Evolutionary conservation across 1,139 yeast species (phyloP), one percentile per base, ranked within the genome.

Genomic region (Pichiaceae sp.): DNA sequence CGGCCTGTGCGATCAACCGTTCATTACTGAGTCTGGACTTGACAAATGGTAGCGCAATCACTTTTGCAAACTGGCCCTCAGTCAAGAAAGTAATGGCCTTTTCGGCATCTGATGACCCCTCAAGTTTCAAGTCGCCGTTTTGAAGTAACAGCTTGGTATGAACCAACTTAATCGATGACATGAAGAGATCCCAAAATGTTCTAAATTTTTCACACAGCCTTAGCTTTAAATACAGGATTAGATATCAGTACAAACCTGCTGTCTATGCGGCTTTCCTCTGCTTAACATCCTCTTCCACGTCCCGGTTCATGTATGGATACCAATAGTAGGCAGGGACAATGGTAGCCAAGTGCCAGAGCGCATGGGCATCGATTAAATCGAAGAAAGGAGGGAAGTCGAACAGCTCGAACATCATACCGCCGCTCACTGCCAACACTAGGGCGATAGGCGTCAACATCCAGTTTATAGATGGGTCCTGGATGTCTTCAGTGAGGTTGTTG

Each of bases 341-440:
- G 0, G 94, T 83, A 15, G 78, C 76, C 38, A 78, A 64, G 57
- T 89, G 98, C 97, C 97, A 89, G 41, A 89, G 62, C 2, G 96
- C 78, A 58, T 91, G 98, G 1, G 98, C 96, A 60, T 91, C 98
- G 1, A 91, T 57, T 39, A 82, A 68, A 45, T 73, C 79, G 37
- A 56, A 63, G 40, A 75, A 58, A 3, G 91, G 95, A 4, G 95
- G 74, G 54, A 89, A 91, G 58, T 91, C 98, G 57, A 87, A 82
- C 28, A 91, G 63, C 55, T 91, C 98, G 45, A 89, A 70, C 14
- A 80, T 68, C 94, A 87, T 85, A 2, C 96, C 96, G 17, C 71
- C 46, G 1, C 75, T 53, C 14, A 91, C 71, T 31, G 77, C 45
- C 37, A 52, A 49, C 24, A 71, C 91, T 49, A 75, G 54, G 4